These are phyloP conservation scores for Ustilago xerochloae DNA, from an alignment of 1,284 basidiomycete genomes.

Conservation along the genomic window DNA sequence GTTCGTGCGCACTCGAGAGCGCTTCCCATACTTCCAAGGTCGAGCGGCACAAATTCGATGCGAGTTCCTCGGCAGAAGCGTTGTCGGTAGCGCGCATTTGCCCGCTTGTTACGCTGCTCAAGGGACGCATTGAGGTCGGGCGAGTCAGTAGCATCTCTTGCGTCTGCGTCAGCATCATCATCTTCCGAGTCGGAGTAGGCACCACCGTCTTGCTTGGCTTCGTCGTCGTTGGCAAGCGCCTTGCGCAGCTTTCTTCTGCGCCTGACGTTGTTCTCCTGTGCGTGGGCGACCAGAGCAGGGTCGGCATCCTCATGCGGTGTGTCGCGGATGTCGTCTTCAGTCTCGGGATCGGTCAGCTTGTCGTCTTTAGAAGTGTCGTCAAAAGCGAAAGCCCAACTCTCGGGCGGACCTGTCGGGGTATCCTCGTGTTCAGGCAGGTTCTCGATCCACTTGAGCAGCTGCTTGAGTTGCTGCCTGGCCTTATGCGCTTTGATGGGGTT, in stretches of 20 bases:
- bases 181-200: slow-evolving; percentile 6
- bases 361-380: slow-evolving; percentile 39
- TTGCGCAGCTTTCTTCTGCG: slow-evolving; percentile 45
- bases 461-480: slow-evolving; percentile 56
- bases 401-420: slow-evolving; percentile 47
- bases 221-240: slow-evolving; percentile 34
- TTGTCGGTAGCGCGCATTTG: slow-evolving; percentile 57
- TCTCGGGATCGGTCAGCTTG: slow-evolving; percentile 43
- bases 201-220: slow-evolving; percentile 10
- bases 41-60: slow-evolving; percentile 66
- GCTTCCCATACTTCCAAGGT: slow-evolving; percentile 65
- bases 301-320: slow-evolving; percentile 58
- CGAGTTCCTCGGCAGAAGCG: slow-evolving; percentile 60
- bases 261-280: slow-evolving; percentile 46
- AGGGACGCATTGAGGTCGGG: slow-evolving; percentile 41
- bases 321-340: slow-evolving; percentile 44
- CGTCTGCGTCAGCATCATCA: slow-evolving; percentile 1
- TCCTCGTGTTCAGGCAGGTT: slow-evolving; percentile 57
- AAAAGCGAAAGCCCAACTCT: slow-evolving; percentile 48
- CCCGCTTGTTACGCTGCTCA: slow-evolving; percentile 48
- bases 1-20: slow-evolving; percentile 61
- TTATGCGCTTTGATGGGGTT: slow-evolving; percentile 67
- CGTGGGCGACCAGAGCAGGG: slow-evolving; percentile 47
- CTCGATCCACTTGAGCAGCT: slow-evolving; percentile 53
- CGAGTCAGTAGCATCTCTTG: background rate